Evolutionary conservation across 805 yeast genomes (phyloP).

Genomic region (Lachancea fermentati): DNA sequence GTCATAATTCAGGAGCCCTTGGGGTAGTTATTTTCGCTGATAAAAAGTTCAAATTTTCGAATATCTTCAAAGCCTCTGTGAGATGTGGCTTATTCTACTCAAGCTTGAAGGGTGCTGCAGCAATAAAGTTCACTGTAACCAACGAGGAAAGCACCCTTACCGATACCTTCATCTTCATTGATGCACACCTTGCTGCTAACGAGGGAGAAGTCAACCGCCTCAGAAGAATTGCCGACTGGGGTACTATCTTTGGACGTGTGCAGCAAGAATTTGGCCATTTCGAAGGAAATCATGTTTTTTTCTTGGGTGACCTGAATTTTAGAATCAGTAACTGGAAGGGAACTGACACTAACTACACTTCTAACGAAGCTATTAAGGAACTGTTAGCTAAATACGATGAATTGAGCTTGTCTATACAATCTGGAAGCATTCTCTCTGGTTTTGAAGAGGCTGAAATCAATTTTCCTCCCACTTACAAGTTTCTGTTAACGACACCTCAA

Average conservation of each 20-base stretch:
- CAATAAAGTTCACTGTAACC: constrained; percentile 40
- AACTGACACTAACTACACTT: constrained; percentile 13
- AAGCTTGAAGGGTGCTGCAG: constrained; percentile 71
- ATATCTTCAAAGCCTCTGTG: constrained; percentile 29
- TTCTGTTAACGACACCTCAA: constrained; percentile 36
- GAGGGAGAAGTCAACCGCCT: constrained; percentile 52
- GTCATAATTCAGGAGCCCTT: constrained; percentile 50
- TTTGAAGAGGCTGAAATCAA: constrained; percentile 59
- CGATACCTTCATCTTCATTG: constrained; percentile 51
- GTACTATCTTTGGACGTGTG: constrained; percentile 45
- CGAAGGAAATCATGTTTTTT: constrained; percentile 61
- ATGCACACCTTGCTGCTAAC: constrained; percentile 71
- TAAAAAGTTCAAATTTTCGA: constrained; percentile 33
- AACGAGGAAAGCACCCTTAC: constrained; percentile 21
- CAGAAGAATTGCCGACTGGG: constrained; percentile 49
- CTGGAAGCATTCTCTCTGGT: constrained; percentile 49
- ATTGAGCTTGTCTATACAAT: constrained; percentile 25
- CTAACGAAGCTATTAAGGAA: constrained; percentile 9
- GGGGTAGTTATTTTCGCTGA: constrained; percentile 46
- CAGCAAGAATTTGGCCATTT: constrained; percentile 35
- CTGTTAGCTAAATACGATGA: constrained; percentile 34
- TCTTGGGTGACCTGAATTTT: constrained; percentile 85
- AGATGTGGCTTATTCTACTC: constrained; percentile 57
- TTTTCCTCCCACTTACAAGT: constrained; percentile 83
- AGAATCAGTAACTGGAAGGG: constrained; percentile 39